phyloP scores from a whole-genome alignment of 768 basidiomycete species.

The Lentinula sp. region DNA sequence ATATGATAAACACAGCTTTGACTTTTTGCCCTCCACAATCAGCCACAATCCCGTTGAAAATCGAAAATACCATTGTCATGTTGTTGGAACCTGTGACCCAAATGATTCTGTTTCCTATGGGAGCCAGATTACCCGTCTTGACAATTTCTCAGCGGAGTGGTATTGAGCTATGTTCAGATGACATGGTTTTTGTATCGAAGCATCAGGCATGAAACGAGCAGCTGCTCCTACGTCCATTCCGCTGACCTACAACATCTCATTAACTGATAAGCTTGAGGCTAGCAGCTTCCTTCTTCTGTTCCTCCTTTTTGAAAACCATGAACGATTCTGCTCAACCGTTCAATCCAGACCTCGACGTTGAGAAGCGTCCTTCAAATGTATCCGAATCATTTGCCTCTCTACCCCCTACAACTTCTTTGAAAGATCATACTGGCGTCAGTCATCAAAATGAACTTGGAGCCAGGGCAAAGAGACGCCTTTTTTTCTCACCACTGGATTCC shows the following conservation, averaged over 20 bases:
- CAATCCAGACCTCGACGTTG: not conserved
- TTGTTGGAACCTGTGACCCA: not conserved
- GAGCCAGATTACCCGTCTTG: not conserved
- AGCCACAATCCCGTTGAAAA: too few species aligned
- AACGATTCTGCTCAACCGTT: not conserved
- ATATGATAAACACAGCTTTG: not conserved
- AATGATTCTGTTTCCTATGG: not conserved
- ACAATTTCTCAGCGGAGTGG: not conserved
- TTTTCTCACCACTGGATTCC: slow-evolving; percentile 42
- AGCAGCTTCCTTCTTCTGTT: not conserved
- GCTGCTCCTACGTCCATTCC: not conserved
- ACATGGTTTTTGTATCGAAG: not conserved
- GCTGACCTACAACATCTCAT: not conserved
- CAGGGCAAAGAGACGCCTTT: slow-evolving; percentile 22
- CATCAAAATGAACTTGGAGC: not conserved
- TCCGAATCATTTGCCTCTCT: not conserved
- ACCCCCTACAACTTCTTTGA: not conserved
- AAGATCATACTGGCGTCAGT: not conserved
- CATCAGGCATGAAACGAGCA: not conserved
- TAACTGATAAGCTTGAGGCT: not conserved
- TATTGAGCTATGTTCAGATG: not conserved
- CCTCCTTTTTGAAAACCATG: not conserved
- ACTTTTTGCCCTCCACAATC: not conserved
- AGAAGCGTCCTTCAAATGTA: not conserved
- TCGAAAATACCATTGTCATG: not conserved